Evolutionary conservation across 108 stramenopile genomes (phyloP).

Genomic region (Ochromonas danica): DNA sequence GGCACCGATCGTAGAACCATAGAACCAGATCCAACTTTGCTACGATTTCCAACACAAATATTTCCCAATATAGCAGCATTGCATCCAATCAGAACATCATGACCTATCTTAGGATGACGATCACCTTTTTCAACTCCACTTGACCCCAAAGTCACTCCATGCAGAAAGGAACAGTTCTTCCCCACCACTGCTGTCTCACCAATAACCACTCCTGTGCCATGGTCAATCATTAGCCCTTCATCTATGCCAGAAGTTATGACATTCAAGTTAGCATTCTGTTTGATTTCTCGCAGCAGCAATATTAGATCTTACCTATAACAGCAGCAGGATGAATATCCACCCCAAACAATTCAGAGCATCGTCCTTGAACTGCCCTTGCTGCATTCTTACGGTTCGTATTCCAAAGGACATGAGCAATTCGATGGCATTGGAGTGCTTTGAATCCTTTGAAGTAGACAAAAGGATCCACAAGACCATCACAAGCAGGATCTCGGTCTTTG

Average conservation of each 20-base stretch:
- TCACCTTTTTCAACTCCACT: conserved; percentile 61
- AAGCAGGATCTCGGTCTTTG: neutral
- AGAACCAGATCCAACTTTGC: neutral
- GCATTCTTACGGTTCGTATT: conserved; percentile 36
- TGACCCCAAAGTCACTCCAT: conserved; percentile 63
- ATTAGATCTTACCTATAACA: conserved; percentile 69
- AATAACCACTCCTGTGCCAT: conserved; percentile 63
- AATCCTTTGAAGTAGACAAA: conserved; percentile 54
- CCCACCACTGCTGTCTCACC: conserved; percentile 66
- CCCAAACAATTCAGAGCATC: conserved; percentile 71
- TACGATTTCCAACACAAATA: conserved; percentile 8
- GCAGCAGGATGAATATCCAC: conserved; percentile 88
- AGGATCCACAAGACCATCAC: neutral
- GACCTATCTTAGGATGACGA: conserved; percentile 25
- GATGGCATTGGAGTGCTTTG: conserved; percentile 48
- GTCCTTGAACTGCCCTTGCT: conserved; percentile 73
- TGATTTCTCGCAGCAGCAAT: no score
- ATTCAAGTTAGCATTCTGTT: no score
- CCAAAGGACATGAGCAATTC: conserved; percentile 48
- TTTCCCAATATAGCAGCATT: conserved; percentile 1
- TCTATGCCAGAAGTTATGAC: no score
- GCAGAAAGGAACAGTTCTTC: conserved; percentile 59
- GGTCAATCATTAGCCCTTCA: conserved; percentile 64
- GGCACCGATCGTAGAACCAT: neutral
- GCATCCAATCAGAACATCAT: conserved; percentile 2